Percentiles rank a stretch among this genome's conserved stretches.
Evolutionary conservation across 2,329 filamentous ascomycete genomes (phyloP).

Genomic region (Pseudofabraea citricarpa): DNA sequence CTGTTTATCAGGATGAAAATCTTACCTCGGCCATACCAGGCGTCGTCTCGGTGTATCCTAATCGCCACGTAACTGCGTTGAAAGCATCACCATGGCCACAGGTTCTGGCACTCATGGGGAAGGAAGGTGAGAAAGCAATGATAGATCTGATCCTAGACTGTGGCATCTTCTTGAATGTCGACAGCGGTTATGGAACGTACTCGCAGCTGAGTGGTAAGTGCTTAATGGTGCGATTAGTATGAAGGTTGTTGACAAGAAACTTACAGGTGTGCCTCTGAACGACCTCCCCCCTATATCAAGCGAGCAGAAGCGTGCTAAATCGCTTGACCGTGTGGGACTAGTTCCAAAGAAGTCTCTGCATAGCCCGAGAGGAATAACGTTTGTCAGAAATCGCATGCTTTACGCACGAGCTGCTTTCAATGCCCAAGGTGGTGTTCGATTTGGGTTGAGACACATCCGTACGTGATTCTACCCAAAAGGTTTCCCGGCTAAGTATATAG

Average conservation of each 20-base stretch:
- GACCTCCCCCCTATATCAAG: too few species aligned
- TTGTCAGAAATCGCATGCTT: conserved; percentile 80
- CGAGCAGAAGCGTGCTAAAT: too few species aligned
- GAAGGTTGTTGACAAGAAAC: too few species aligned
- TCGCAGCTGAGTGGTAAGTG: conserved; percentile 72
- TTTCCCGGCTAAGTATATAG: conserved; percentile 39
- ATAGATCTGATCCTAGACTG: conserved; percentile 71
- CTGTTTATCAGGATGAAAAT: conserved; percentile 18
- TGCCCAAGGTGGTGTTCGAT: conserved; percentile 59
- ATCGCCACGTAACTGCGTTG: conserved; percentile 64
- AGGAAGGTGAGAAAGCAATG: conserved; percentile 72
- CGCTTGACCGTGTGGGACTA: conserved; percentile 7
- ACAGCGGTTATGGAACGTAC: conserved; percentile 58
- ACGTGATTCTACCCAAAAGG: conserved; percentile 31
- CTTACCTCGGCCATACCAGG: conserved; percentile 54
- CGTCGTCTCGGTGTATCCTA: conserved; percentile 58
- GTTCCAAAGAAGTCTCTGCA: conserved; percentile 26
- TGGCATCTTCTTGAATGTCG: conserved; percentile 65
- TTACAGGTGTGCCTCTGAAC: too few species aligned
- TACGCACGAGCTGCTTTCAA: conserved; percentile 75
- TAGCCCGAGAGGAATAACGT: conserved; percentile 54
- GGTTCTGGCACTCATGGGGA: conserved; percentile 68
- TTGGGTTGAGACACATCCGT: conserved; percentile 81
- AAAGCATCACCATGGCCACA: conserved; percentile 71
- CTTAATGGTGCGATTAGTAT: too few species aligned